Evolutionary conservation across 768 basidiomycete genomes (phyloP).

Genomic region (Gloeostereum incarnatum): DNA sequence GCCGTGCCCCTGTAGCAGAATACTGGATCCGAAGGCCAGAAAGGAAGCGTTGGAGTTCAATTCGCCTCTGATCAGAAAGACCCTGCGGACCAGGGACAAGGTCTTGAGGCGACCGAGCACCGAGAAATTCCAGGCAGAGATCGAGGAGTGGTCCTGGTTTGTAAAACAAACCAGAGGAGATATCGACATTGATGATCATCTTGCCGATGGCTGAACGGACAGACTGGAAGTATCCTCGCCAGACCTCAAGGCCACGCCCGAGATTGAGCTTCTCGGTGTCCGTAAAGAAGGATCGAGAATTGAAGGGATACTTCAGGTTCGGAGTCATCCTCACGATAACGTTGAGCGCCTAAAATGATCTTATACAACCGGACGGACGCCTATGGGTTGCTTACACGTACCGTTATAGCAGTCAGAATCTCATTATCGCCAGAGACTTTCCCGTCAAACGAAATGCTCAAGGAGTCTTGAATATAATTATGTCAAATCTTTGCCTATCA

Average conservation of each 20-base stretch:
- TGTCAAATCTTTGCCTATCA: too few relatives aligned
- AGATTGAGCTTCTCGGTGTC: conserved; percentile 35
- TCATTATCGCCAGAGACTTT: too few relatives aligned
- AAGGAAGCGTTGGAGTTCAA: conserved; percentile 29
- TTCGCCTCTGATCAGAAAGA: conserved; percentile 42
- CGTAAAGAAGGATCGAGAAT: conserved; percentile 69
- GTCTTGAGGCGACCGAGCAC: conserved; percentile 12
- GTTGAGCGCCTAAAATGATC: conserved; percentile 47
- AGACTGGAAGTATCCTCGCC: conserved; percentile 79
- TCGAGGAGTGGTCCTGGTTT: conserved; percentile 49
- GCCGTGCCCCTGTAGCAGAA: conserved; percentile 10
- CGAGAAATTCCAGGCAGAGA: conserved; percentile 49
- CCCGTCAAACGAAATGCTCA: too few relatives aligned
- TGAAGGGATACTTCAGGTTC: conserved; percentile 57
- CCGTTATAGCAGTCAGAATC: conserved; percentile 58
- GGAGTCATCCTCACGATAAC: conserved; percentile 73
- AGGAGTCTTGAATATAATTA: too few relatives aligned
- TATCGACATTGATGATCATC: conserved; percentile 70
- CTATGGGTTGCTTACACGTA: conserved; percentile 17
- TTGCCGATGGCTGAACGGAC: conserved; percentile 56
- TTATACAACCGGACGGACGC: neutral
- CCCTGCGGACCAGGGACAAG: conserved; percentile 24
- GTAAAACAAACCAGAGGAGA: conserved; percentile 72
- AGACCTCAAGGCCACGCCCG: conserved; percentile 57
- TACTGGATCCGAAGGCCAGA: conserved; percentile 21